Base-by-base conservation (phyloP, 2,329 filamentous ascomycete genomes). In the Penicillium occitanis region DNA sequence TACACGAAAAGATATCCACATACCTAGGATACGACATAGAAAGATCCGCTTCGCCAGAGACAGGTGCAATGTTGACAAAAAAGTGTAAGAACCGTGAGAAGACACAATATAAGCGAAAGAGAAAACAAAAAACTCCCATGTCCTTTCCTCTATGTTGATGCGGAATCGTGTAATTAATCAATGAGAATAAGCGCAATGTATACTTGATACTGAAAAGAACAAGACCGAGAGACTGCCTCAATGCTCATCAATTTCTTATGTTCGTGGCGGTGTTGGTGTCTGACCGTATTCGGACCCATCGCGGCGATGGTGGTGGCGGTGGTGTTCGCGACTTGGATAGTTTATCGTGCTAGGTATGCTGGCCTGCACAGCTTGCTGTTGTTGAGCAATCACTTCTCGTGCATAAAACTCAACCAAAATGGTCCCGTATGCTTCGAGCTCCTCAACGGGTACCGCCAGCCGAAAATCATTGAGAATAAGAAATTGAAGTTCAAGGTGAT, bases 391-490 rank as follows among this genome's bases (percentile, higher is more conserved):
- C 17, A 97, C 90, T 77, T 99, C 95, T 63, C 94, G 86, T 0
- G 93, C 94, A 74, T 98, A 99, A 74, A 98, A 99, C 74, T 98
- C 94, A 17, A 99, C 95, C 13, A 99, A 84, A 94, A 98, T 98
- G 0, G 95, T 99, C 5, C 93, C 95, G 73, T 99, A 99, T 0
- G 93, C 92, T 78, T 99, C 95, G 67, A 99, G 87, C 73, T 98
- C 94, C 80, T 98, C 95, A 14, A 98, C 90, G 0, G 94, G 91
- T 10, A 99, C 90, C 1, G 92, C 92, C 17, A 99, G 88, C 67
- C 94, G 89, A 77, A 99, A 99, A 77, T 98, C 95, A 79, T 99
- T 99, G 35, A 99, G 84, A 1, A 97, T 85, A 5, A 99, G 85
- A 75, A 99, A 99, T 79, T 99, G 95, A 2, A 98, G 86, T 78